Conservation (phyloP, 345 rosid genomes). For the Excoecaria agallocha region DNA sequence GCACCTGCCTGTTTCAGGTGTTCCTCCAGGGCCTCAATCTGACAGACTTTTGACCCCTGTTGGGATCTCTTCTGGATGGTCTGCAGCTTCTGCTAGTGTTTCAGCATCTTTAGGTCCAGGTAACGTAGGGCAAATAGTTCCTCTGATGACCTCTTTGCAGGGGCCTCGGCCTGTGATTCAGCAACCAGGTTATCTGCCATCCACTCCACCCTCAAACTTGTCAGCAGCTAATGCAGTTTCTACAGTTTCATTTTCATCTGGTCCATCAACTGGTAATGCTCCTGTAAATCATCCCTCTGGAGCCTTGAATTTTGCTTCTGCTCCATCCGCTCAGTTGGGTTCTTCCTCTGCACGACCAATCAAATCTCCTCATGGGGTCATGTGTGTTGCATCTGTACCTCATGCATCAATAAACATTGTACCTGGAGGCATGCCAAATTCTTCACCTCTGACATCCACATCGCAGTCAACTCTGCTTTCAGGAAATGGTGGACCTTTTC, state of each 20-base stretch:
- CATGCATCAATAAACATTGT: no score
- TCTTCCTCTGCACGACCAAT: no score
- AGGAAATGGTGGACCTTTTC: conserved; percentile 25
- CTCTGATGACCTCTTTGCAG: conserved; percentile 33
- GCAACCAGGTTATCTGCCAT: conserved; percentile 36
- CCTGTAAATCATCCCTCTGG: no score
- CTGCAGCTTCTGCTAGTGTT: conserved; percentile 24
- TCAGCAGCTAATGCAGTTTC: conserved; percentile 19
- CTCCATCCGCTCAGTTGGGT: no score
- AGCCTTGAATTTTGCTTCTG: no score
- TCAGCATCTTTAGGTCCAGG: conserved; percentile 27
- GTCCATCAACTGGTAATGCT: conserved; percentile 27
- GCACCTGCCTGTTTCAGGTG: conserved; percentile 36
- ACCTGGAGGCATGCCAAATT: conserved; percentile 1
- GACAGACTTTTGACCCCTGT: conserved; percentile 29
- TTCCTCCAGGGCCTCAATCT: conserved; percentile 35
- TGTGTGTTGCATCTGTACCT: no score
- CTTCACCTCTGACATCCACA: conserved; percentile 28
- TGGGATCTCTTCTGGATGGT: conserved; percentile 41
- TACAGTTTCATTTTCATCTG: conserved; percentile 22
- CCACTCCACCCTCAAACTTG: conserved; percentile 21
- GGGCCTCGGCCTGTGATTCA: conserved; percentile 37
- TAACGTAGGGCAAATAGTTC: conserved; percentile 36
- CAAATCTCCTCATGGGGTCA: no score
- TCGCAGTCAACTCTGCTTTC: conserved; percentile 30